Evolutionary conservation across 1,139 yeast species (phyloP), one percentile per base, ranked within the genome.

Genomic region (Suhomyces panamericanus): DNA sequence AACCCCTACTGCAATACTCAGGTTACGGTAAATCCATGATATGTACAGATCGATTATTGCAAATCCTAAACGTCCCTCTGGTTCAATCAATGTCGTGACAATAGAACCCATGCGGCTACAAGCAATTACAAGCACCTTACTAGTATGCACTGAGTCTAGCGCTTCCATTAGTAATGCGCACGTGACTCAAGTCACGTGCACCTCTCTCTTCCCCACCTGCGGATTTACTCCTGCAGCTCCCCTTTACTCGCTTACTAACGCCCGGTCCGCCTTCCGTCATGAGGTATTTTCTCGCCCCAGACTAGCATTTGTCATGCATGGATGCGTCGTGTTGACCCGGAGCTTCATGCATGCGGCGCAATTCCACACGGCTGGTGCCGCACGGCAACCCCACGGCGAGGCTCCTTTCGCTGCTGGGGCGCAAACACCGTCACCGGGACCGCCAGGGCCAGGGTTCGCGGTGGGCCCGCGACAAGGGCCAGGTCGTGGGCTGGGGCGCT

Each of bases 321-420:
- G 24, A 20, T 20, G 24, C 24, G 24, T 20, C 24, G 24, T 20
- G 24, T 20, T 20, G 24, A 20, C 29, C 29, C 12, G n/a, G n/a
- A 4, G 32, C 32, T 14, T 12, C 15, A 13, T 30, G 32, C 32
- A 30, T 7, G 32, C 32, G 14, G 32, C 32, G 32, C 32, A 14
- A 12, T 13, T 28, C 13, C 32, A 30, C 17, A 17, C 38, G 31
- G 32, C 38, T 35, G 32, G 32, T 35, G 38, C 32, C 38, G 38
- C 32, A 27, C 38, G 38, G 38, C 38, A 28, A 15, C 31, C 14
- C 14, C 38, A 26, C 38, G 32, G 38, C 31, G 38, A 15, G 13
- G 17, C 31, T 24, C 9, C 9, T 20, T 7, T 20, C 24, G 24
- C 24, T 20, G 24, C 8, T 20, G 24, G 24, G 24, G 37, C 7